Conservation (phyloP, 192 early-diverging fungal genomes). For the Phlyctochytrium bullatum region DNA sequence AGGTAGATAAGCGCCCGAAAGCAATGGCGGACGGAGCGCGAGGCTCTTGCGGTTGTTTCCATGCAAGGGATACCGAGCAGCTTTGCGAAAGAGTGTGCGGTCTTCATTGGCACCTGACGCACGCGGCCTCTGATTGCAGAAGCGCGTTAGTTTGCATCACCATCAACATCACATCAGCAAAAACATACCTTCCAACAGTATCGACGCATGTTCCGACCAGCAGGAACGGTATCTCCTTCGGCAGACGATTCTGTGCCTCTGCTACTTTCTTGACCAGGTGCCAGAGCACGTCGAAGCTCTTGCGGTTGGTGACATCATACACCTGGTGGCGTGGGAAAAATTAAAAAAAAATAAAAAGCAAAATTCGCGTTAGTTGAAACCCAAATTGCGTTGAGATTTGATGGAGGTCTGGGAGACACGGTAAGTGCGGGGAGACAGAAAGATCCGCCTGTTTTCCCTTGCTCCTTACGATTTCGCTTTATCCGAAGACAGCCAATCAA, state of each 20-base stretch:
- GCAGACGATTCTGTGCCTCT: slow-evolving; percentile 25
- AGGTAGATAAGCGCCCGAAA: slow-evolving; percentile 21
- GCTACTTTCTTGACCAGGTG: slow-evolving; percentile 25
- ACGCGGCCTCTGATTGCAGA: slow-evolving; percentile 13
- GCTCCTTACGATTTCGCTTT: too few species aligned
- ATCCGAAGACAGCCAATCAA: too few species aligned
- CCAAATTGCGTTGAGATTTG: too few species aligned
- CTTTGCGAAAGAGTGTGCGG: slow-evolving; percentile 25
- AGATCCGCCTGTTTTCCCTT: too few species aligned
- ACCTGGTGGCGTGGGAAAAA: too few species aligned
- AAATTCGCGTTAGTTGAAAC: too few species aligned
- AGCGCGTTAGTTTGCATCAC: not conserved
- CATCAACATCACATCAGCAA: not conserved
- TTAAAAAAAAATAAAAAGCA: too few species aligned
- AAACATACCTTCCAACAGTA: slow-evolving; percentile 29
- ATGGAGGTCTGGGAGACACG: too few species aligned
- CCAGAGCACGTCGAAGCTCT: slow-evolving; percentile 35
- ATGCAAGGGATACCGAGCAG: slow-evolving; percentile 23
- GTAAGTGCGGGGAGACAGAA: too few species aligned
- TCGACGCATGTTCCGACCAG: slow-evolving; percentile 43
- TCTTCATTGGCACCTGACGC: slow-evolving; percentile 25
- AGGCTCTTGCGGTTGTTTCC: slow-evolving; percentile 37
- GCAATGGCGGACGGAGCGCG: slow-evolving; percentile 32
- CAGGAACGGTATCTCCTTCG: slow-evolving; percentile 27
- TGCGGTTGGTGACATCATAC: slow-evolving; percentile 35